These are phyloP conservation scores for Periconia sp. DNA, from an alignment of 2,329 filamentous ascomycete species.

Conservation along the genomic window DNA sequence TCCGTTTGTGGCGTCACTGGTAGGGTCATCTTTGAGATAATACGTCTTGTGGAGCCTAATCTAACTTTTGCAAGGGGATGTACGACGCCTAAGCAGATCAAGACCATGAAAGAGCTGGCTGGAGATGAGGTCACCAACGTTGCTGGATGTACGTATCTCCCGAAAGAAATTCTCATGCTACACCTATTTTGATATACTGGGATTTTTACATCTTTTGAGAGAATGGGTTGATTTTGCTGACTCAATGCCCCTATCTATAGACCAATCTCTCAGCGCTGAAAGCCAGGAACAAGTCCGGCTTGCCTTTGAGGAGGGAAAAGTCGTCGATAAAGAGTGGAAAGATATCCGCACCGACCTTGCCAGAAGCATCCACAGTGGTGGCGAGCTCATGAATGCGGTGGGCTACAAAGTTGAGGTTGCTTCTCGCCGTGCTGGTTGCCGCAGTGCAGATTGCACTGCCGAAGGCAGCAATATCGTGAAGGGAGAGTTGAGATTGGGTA, in stretches of 20 bases:
- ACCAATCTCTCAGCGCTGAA: conserved; percentile 50
- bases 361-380: conserved; percentile 1
- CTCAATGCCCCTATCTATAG: neutral
- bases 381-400: conserved; percentile 14
- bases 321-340: conserved; percentile 81
- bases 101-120: conserved; percentile 62
- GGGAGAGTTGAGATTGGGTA: conserved; percentile 74
- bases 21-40: conserved; percentile 46
- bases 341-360: conserved; percentile 61
- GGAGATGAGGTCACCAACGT: conserved; percentile 62
- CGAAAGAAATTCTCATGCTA: neutral
- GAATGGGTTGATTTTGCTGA: neutral
- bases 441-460: conserved; percentile 70
- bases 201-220: neutral
- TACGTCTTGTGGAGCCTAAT: no score
- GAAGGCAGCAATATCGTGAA: conserved; percentile 70
- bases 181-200: neutral
- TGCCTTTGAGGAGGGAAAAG: conserved; percentile 71
- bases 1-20: conserved; percentile 84
- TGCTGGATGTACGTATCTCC: conserved; percentile 60
- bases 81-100: conserved; percentile 72
- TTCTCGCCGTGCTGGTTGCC: conserved; percentile 56
- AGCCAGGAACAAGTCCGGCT: conserved; percentile 71
- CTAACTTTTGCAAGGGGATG: conserved; percentile 67
- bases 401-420: conserved; percentile 21